phyloP scores from a whole-genome alignment of 148 eudicot species.

The Heliamphora exappendiculata region DNA sequence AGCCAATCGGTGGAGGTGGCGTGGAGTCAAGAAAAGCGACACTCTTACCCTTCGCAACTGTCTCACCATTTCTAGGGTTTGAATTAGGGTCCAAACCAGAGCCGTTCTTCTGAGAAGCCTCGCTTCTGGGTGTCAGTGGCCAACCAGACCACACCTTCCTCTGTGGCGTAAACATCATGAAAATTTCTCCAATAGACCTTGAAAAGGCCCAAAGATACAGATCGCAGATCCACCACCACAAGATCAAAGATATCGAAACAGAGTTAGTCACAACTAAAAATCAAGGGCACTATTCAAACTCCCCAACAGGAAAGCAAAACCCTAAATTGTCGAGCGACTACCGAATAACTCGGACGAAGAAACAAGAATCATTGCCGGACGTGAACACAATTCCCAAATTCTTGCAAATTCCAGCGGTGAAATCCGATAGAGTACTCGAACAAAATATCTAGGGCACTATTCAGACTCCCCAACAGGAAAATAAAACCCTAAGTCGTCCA shows the following conservation, averaged over 20 bases:
- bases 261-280: not conserved
- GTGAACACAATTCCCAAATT: slow-evolving; percentile 43
- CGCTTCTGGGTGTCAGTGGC: slow-evolving; percentile 51
- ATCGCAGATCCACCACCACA: slow-evolving; percentile 30
- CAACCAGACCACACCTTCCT: slow-evolving; percentile 59
- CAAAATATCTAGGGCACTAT: not conserved
- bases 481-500: slow-evolving; percentile 3
- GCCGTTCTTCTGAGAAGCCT: slow-evolving; percentile 30
- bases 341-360: too few species aligned
- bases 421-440: too few species aligned
- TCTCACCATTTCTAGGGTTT: slow-evolving; percentile 34
- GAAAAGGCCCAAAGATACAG: slow-evolving; percentile 16
- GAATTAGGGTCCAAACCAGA: slow-evolving; percentile 29
- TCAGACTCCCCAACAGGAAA: not conserved
- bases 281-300: not conserved
- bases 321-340: not conserved
- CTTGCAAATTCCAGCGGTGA: slow-evolving; percentile 43
- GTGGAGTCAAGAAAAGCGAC: slow-evolving; percentile 21
- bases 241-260: not conserved
- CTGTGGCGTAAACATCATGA: slow-evolving; percentile 70
- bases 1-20: slow-evolving; percentile 5
- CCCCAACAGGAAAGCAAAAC: not conserved
- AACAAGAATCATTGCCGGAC: slow-evolving; percentile 35
- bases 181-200: not conserved
- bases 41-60: slow-evolving; percentile 34